Conservation (phyloP, 1,284 basidiomycete genomes). For the Boletus semigastroideus region DNA sequence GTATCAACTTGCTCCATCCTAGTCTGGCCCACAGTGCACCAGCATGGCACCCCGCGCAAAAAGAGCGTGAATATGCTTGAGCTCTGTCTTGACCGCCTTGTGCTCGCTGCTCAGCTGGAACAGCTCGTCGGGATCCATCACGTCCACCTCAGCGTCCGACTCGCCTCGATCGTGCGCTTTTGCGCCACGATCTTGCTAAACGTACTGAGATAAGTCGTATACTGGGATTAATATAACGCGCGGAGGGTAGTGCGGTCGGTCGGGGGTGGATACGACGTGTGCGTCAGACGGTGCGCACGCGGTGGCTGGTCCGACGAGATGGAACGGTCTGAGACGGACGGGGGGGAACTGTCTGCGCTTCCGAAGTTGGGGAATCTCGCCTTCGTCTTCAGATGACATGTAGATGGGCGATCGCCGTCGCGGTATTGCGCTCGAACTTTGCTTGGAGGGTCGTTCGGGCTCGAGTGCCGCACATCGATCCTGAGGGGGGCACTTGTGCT, state of each 20-base stretch:
- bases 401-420: conserved; percentile 52
- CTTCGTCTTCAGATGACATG: conserved; percentile 64
- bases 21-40: too few species aligned
- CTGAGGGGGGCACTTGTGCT: conserved; percentile 16
- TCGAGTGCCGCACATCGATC: conserved; percentile 22
- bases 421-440: conserved; percentile 28
- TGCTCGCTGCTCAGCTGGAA: conserved; percentile 43
- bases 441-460: conserved; percentile 28
- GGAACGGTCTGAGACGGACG: conserved; percentile 30
- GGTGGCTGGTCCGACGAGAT: conserved; percentile 26
- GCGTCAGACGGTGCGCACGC: conserved; percentile 26
- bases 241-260: conserved; percentile 51
- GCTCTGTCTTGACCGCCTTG: conserved; percentile 43
- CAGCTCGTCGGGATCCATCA: conserved; percentile 55
- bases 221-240: conserved; percentile 51
- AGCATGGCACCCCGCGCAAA: conserved; percentile 23
- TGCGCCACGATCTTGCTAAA: conserved; percentile 48
- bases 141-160: conserved; percentile 38
- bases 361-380: conserved; percentile 32
- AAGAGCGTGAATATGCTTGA: conserved; percentile 45
- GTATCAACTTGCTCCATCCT: neutral
- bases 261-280: conserved; percentile 39
- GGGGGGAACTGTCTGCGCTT: conserved; percentile 27
- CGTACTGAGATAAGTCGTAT: conserved; percentile 48
- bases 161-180: conserved; percentile 45